Conservation (phyloP, 176 grass and related monocot species). For the Avena atlantica region DNA sequence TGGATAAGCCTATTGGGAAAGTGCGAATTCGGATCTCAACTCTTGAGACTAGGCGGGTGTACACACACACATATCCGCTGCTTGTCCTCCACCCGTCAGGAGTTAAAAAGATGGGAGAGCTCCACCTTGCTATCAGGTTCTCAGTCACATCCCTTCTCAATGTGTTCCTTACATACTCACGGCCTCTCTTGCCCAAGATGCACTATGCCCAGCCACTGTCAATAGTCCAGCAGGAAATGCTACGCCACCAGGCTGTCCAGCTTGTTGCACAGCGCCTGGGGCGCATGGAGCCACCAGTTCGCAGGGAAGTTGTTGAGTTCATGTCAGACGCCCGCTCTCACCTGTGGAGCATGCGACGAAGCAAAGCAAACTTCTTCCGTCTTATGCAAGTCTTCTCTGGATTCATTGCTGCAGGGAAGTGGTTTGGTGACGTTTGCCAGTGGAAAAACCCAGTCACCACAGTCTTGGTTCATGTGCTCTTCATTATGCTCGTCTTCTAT, state of each 20-base stretch:
- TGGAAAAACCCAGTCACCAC: conserved; percentile 93
- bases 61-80: conserved; percentile 84
- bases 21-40: conserved; percentile 88
- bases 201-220: conserved; percentile 79
- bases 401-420: conserved; percentile 68
- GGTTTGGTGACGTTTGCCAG: conserved; percentile 73
- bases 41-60: conserved; percentile 72
- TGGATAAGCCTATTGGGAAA: conserved; percentile 80
- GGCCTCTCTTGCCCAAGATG: conserved; percentile 91
- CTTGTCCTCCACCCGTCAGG: conserved; percentile 84
- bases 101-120: conserved; percentile 94
- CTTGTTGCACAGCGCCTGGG: conserved; percentile 68
- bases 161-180: conserved; percentile 65
- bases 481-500: conserved; percentile 82
- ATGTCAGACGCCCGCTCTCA: conserved; percentile 85
- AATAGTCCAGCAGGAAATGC: conserved; percentile 70
- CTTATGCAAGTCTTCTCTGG: conserved; percentile 87
- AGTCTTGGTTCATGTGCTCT: conserved; percentile 75
- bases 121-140: conserved; percentile 90
- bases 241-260: conserved; percentile 71
- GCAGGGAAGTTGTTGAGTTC: conserved; percentile 86
- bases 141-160: conserved; percentile 74
- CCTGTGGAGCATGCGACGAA: conserved; percentile 93
- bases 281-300: conserved; percentile 91
- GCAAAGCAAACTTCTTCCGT: conserved; percentile 98